phyloP scores from a whole-genome alignment of 192 early-diverging fungal genomes.

The Geosiphon pyriformis region DNA sequence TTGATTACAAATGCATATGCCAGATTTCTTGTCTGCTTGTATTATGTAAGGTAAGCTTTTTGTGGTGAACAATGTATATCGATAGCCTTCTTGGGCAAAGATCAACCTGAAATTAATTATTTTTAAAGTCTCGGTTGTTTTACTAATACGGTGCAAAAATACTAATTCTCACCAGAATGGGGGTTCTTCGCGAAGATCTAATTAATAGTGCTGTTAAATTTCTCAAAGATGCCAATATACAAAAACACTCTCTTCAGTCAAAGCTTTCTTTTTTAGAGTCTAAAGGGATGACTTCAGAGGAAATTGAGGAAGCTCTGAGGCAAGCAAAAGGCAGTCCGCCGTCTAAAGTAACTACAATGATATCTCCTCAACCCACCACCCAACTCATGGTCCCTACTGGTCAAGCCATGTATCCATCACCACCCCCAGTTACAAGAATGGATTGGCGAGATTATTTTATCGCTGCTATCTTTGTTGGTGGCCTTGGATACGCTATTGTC shows the following conservation, averaged over 20 bases:
- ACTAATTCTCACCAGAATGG: no score
- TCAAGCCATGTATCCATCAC: conserved; percentile 33
- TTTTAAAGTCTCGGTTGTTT: no score
- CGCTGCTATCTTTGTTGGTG: conserved; percentile 77
- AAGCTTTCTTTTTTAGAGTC: conserved; percentile 92
- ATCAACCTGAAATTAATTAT: no score
- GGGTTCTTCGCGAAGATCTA: conserved; percentile 60
- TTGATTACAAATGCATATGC: no score
- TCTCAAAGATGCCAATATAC: conserved; percentile 88
- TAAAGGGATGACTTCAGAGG: conserved; percentile 86
- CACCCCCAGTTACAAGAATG: conserved; percentile 48
- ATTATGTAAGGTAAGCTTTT: no score
- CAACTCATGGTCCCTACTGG: conserved; percentile 17
- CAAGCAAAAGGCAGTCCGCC: conserved; percentile 49
- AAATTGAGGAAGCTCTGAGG: conserved; percentile 87
- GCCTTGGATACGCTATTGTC: conserved; percentile 85
- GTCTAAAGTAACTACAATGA: conserved; percentile 16
- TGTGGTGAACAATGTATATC: no score
- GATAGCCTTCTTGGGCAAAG: no score
- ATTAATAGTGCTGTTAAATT: conserved; percentile 86
- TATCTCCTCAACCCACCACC: conserved; percentile 2
- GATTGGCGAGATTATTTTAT: conserved; percentile 96
- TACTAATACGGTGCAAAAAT: no score
- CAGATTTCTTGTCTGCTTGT: no score
- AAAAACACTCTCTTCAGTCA: conserved; percentile 80